Evolutionary conservation across 148 eudicot species (phyloP).

Genomic region (Tetragonia tetragonoides): DNA sequence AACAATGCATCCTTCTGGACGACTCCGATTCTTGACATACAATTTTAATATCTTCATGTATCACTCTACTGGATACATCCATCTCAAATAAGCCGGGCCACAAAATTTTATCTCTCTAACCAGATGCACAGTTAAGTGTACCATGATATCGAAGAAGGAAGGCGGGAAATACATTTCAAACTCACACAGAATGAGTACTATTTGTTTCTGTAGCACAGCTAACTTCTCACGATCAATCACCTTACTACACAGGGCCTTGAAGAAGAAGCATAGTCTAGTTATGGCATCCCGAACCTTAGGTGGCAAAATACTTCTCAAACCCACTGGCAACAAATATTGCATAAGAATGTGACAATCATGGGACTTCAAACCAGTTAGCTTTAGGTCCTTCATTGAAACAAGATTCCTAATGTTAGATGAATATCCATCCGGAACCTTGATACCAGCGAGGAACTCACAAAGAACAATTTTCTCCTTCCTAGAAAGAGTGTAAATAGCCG

Average conservation of each 20-base stretch:
- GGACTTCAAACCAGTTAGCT: not conserved
- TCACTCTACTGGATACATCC: not conserved
- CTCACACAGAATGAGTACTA: not conserved
- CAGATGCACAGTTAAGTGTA: not conserved
- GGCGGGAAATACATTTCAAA: not conserved
- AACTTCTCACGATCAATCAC: not conserved
- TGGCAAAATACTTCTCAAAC: too few relatives aligned
- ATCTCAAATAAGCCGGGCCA: not conserved
- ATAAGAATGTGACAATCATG: not conserved
- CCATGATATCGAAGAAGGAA: not conserved
- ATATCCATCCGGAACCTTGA: not conserved
- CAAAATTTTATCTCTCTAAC: not conserved
- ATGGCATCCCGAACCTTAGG: not conserved
- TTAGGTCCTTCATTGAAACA: not conserved
- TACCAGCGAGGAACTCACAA: not conserved
- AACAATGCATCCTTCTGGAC: not conserved
- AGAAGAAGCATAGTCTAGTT: not conserved
- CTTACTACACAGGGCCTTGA: not conserved
- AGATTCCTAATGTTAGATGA: not conserved
- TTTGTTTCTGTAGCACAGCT: not conserved
- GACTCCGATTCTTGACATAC: not conserved
- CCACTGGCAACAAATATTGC: not conserved
- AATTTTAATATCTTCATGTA: not conserved
- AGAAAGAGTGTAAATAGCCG: not conserved
- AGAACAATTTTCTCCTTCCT: too few relatives aligned